Conservation (phyloP, 2,329 filamentous ascomycete species). For the Botrytis sinoallii region DNA sequence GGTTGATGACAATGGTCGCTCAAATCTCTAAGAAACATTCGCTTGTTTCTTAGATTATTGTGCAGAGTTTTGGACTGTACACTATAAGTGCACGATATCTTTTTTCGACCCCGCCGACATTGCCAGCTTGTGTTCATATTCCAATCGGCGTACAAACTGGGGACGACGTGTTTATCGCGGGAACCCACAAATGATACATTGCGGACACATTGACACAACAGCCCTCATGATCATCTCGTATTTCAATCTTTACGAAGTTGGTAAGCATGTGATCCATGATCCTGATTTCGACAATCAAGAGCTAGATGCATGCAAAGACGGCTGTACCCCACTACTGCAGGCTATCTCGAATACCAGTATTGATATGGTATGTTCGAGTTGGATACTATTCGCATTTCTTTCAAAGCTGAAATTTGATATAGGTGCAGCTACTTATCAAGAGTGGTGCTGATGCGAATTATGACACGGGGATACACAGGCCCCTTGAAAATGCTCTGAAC, state of each 20-base stretch:
- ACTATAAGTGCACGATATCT: neutral
- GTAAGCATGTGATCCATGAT: neutral
- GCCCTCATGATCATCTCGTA: neutral
- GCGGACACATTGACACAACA: neutral
- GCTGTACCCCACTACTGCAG: neutral
- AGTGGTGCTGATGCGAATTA: neutral
- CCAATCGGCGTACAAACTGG: neutral
- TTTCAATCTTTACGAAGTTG: neutral
- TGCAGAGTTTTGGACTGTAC: neutral
- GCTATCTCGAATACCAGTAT: neutral
- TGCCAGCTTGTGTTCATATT: neutral
- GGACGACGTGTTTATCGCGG: neutral
- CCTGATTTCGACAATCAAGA: neutral
- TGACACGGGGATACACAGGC: fast-evolving
- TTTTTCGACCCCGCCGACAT: neutral
- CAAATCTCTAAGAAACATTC: neutral
- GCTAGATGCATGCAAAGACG: neutral
- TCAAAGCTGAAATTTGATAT: neutral
- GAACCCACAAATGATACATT: neutral
- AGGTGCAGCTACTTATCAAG: neutral
- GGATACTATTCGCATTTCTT: neutral
- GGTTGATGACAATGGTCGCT: no score
- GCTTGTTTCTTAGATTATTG: neutral
- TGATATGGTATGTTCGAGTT: neutral
- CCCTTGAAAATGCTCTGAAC: neutral